Conservation (phyloP, 169 alveolate species). For the Ichthyophthirius multifiliis region DNA sequence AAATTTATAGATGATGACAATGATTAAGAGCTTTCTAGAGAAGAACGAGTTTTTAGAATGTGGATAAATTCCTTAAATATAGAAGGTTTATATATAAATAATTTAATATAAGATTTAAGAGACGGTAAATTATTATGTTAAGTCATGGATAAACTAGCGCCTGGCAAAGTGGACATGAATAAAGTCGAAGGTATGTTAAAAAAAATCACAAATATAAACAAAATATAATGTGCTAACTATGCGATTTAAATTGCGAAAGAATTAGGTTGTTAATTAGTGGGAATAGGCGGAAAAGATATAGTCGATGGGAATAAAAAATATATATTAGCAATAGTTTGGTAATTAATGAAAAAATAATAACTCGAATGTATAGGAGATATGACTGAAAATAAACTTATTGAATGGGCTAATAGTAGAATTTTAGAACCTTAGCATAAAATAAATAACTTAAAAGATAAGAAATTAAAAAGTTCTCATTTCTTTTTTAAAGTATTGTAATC, state of each 20-base stretch:
- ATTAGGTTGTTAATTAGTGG: conserved; percentile 57
- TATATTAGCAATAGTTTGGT: conserved; percentile 80
- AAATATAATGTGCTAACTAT: conserved; percentile 31
- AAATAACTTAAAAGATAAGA: conserved; percentile 67
- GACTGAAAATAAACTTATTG: conserved; percentile 71
- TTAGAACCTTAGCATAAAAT: conserved; percentile 23
- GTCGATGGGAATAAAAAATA: conserved; percentile 77
- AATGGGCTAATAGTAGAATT: conserved; percentile 68
- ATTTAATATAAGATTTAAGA: conserved; percentile 70
- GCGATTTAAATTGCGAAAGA: conserved; percentile 65
- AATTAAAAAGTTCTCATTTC: conserved; percentile 57
- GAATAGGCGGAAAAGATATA: conserved; percentile 70
- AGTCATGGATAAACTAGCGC: conserved; percentile 73
- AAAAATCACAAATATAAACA: no score
- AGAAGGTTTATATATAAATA: conserved; percentile 67
- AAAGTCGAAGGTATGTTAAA: conserved; percentile 70
- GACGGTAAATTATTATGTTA: conserved; percentile 70
- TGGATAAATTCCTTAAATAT: conserved; percentile 82
- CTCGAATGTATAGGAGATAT: conserved; percentile 60
- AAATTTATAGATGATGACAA: conserved; percentile 78
- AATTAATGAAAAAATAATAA: conserved; percentile 62
- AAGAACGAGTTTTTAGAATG: conserved; percentile 84
- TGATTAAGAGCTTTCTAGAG: conserved; percentile 81
- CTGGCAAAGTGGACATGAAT: conserved; percentile 77
- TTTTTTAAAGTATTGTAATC: conserved; percentile 64